These are phyloP conservation scores for Tetraselmis striata DNA, from an alignment of 139 green algal genomes.

Conservation along the genomic window DNA sequence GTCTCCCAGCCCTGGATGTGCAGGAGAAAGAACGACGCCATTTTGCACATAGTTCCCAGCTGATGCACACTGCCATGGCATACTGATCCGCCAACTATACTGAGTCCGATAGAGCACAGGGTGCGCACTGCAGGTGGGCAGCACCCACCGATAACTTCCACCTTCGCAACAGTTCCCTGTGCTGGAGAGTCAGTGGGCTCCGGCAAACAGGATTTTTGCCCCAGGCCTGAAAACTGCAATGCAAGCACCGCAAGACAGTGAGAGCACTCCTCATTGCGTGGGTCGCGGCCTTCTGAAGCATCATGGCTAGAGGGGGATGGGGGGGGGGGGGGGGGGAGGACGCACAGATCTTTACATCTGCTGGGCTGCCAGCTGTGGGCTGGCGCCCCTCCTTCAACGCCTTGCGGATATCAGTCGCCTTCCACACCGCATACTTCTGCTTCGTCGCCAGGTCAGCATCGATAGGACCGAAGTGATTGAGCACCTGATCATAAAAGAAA, in stretches of 20 bases:
- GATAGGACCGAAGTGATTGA: conserved; percentile 66
- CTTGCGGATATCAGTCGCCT: conserved; percentile 79
- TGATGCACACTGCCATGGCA: no score
- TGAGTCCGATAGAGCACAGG: no score
- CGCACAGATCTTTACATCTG: conserved; percentile 11
- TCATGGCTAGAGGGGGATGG: no score
- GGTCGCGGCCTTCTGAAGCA: no score
- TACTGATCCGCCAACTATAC: no score
- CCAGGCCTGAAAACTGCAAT: conserved; percentile 17
- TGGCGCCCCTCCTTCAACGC: conserved; percentile 67
- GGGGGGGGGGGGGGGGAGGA: no score
- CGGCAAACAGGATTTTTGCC: conserved; percentile 23
- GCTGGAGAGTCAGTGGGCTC: conserved; percentile 3
- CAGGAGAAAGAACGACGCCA: no score
- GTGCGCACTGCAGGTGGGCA: no score
- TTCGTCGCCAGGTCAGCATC: conserved; percentile 62
- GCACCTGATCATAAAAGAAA: conserved; percentile 33
- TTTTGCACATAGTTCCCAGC: no score
- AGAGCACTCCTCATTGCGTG: no score
- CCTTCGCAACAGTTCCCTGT: conserved; percentile 33
- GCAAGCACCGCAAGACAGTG: no score
- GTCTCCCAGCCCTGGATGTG: no score
- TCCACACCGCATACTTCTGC: conserved; percentile 77
- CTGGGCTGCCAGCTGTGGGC: conserved; percentile 32
- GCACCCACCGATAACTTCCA: conserved; percentile 11